These are phyloP conservation scores for Ceratobasidium sp. DNA, from an alignment of 1,284 basidiomycete genomes.

Conservation along the genomic window DNA sequence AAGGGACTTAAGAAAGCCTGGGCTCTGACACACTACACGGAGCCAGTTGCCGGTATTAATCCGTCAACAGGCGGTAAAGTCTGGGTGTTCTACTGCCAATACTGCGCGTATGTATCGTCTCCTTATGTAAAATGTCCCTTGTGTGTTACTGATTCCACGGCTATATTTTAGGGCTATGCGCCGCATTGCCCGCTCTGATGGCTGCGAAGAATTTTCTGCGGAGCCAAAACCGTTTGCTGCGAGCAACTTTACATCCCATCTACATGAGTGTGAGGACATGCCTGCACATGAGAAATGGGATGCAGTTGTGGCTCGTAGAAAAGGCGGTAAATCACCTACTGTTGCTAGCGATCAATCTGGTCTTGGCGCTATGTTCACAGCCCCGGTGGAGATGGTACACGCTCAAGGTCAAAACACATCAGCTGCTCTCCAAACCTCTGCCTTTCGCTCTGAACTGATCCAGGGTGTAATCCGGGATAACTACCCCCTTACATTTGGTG, in stretches of 20 bases:
- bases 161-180: neutral
- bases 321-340: neutral
- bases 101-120: too few relatives aligned
- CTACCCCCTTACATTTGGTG: constrained; percentile 13
- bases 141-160: too few relatives aligned
- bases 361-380: neutral
- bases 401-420: neutral
- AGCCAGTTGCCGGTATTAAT: too few relatives aligned
- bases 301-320: neutral
- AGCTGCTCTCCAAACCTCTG: neutral
- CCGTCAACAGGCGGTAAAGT: too few relatives aligned
- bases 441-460: neutral
- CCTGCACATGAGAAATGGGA: neutral
- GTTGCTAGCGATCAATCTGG: neutral
- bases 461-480: constrained; percentile 10
- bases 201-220: neutral
- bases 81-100: too few relatives aligned
- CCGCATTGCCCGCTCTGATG: neutral
- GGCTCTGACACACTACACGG: too few relatives aligned
- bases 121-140: too few relatives aligned
- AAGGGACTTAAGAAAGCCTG: too few relatives aligned
- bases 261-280: neutral
- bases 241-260: neutral
- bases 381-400: neutral
- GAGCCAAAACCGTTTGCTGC: neutral